phyloP scores from a whole-genome alignment of 1,284 basidiomycete species.

The Microbotryum lychnidis-dioicae region DNA sequence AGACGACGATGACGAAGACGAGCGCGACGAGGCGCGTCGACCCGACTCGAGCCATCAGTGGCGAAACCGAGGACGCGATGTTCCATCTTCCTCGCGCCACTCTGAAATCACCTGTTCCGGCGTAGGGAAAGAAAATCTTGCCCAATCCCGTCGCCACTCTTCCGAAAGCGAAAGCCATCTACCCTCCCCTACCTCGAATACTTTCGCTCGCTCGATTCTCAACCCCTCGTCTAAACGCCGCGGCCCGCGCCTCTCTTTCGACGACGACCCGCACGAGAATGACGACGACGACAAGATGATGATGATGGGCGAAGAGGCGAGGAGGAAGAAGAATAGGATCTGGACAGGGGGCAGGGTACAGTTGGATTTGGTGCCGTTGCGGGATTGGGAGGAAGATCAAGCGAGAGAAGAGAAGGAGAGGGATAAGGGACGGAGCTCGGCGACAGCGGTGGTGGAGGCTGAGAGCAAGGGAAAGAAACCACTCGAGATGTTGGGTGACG shows the following conservation, averaged over 20 bases:
- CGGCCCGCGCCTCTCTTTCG: constrained; percentile 4
- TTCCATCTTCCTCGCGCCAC: neutral
- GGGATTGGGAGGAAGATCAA: neutral
- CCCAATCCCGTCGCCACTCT: neutral
- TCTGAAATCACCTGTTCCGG: neutral
- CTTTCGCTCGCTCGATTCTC: constrained; percentile 1
- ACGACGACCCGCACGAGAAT: constrained; percentile 1
- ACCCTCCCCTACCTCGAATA: neutral
- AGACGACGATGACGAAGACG: neutral
- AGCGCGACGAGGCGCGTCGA: neutral
- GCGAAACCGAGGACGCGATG: neutral
- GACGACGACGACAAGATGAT: constrained; percentile 1
- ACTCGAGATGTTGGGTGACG: neutral
- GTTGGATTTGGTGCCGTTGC: neutral
- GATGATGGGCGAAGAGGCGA: neutral
- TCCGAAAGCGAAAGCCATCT: neutral
- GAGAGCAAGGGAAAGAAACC: neutral
- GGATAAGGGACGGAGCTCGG: neutral
- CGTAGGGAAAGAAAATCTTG: neutral
- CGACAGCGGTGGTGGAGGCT: neutral
- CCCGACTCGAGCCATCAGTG: neutral
- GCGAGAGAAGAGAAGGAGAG: neutral
- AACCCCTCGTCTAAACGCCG: neutral
- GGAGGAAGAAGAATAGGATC: constrained; percentile 3
- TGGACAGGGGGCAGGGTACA: neutral